Evolutionary conservation across 2,329 filamentous ascomycete species (phyloP).

Genomic region (Ophiosphaerella herpotricha): DNA sequence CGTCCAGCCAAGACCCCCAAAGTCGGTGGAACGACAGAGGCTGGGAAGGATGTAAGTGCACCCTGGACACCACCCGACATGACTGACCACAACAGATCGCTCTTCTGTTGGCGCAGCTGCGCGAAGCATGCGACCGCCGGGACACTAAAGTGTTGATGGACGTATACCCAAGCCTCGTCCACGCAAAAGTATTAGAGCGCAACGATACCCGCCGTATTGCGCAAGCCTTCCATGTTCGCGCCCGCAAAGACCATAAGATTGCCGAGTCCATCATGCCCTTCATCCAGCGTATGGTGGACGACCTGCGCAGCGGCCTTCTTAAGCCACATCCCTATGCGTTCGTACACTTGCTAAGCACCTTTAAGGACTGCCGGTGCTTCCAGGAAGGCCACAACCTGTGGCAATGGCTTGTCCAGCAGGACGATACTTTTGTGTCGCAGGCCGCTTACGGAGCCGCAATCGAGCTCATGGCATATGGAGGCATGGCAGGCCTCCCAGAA

Average conservation of each 20-base stretch:
- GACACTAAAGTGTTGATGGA: conserved; percentile 26
- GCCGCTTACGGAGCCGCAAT: conserved; percentile 56
- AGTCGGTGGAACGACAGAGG: neutral
- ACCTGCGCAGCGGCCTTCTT: conserved; percentile 44
- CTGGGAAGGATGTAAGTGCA: neutral
- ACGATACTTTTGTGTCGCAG: conserved; percentile 48
- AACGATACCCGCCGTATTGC: conserved; percentile 39
- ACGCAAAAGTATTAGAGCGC: conserved; percentile 11
- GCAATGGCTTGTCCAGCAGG: conserved; percentile 53
- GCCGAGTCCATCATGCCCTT: conserved; percentile 29
- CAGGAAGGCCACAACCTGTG: conserved; percentile 50
- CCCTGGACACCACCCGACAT: too few species aligned
- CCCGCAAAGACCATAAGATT: conserved; percentile 26
- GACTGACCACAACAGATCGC: neutral
- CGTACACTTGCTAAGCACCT: conserved; percentile 54
- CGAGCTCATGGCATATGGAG: conserved; percentile 52
- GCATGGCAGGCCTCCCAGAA: conserved; percentile 43
- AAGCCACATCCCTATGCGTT: conserved; percentile 46
- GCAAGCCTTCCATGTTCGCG: conserved; percentile 42
- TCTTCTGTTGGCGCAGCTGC: conserved; percentile 15
- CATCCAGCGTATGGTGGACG: conserved; percentile 45
- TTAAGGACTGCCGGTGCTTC: conserved; percentile 52
- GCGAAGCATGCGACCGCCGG: conserved; percentile 20
- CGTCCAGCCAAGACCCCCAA: neutral
- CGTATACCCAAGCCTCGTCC: conserved; percentile 32